Conservation (phyloP, 768 basidiomycete genomes). For the Boletus patriciae region DNA sequence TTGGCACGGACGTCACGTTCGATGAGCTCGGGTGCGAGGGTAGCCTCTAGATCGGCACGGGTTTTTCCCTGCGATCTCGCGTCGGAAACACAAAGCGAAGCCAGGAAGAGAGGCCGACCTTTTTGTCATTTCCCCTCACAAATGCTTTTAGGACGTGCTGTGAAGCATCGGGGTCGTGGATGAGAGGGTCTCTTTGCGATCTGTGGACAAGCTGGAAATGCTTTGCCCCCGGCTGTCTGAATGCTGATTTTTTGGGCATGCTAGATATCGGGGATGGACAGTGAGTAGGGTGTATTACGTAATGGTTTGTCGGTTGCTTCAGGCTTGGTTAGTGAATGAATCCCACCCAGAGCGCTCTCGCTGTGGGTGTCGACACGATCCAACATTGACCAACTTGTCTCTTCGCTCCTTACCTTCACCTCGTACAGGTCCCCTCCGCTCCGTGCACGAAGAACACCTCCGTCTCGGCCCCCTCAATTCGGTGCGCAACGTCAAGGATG, state of each 20-base stretch:
- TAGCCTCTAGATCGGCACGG: conserved; percentile 72
- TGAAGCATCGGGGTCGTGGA: conserved; percentile 88
- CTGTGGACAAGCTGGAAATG: conserved; percentile 98
- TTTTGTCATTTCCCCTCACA: conserved; percentile 67
- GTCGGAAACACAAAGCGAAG: neutral
- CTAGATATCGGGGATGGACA: conserved; percentile 4
- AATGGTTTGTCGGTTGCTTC: conserved; percentile 31
- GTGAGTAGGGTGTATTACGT: conserved; percentile 25
- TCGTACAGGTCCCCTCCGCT: neutral
- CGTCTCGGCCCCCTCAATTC: conserved; percentile 1
- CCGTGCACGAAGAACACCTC: neutral
- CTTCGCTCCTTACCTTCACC: conserved; percentile 5
- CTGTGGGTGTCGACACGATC: conserved; percentile 22
- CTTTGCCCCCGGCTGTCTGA: conserved; percentile 83
- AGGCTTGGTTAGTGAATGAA: conserved; percentile 23
- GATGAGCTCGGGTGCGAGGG: conserved; percentile 49
- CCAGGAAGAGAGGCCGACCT: conserved; percentile 40
- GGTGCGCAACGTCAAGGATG: conserved; percentile 39
- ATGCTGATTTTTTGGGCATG: conserved; percentile 85
- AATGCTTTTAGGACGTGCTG: conserved; percentile 88
- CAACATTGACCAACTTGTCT: conserved; percentile 8
- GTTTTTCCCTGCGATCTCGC: conserved; percentile 65
- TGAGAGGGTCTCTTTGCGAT: conserved; percentile 92
- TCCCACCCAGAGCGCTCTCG: conserved; percentile 23
- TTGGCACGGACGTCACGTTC: conserved; percentile 50